phyloP scores from a whole-genome alignment of 345 rosid genomes.

The Clausena lansium region DNA sequence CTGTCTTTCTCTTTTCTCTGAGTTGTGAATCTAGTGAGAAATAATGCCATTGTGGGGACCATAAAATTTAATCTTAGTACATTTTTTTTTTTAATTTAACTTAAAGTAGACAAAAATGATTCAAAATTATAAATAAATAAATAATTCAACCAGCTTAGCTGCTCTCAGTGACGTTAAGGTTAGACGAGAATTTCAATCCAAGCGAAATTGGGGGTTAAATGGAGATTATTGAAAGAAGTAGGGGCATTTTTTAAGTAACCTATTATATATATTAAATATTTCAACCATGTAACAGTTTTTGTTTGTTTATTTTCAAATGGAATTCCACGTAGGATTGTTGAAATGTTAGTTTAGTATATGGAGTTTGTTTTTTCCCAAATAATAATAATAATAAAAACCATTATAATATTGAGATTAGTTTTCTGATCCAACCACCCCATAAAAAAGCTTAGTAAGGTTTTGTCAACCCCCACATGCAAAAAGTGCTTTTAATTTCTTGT shows the following conservation, averaged over 20 bases:
- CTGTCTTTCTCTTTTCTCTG: background rate
- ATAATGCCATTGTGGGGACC: constrained; percentile 39
- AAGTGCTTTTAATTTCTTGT: constrained; percentile 20
- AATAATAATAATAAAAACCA: background rate
- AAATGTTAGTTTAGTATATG: background rate
- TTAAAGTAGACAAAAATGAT: too few relatives aligned
- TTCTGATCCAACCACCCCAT: constrained; percentile 55
- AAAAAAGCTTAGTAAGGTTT: constrained; percentile 32
- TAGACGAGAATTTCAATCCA: too few relatives aligned
- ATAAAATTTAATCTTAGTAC: background rate
- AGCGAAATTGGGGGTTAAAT: too few relatives aligned
- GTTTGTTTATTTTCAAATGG: constrained; percentile 32
- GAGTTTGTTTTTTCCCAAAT: constrained; percentile 23
- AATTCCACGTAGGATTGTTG: constrained; percentile 51
- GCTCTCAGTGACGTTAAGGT: too few relatives aligned
- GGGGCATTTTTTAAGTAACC: constrained; percentile 13
- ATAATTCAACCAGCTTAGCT: too few relatives aligned
- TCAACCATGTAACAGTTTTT: background rate
- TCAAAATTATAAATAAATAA: too few relatives aligned
- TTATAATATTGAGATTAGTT: constrained; percentile 8
- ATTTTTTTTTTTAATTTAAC: background rate
- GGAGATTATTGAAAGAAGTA: constrained; percentile 6
- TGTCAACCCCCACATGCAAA: constrained; percentile 71
- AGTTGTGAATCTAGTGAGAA: constrained; percentile 22
- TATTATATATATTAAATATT: too few relatives aligned